Evolutionary conservation across 169 alveolate species (phyloP).

Genomic region (Besnoitia besnoiti): DNA sequence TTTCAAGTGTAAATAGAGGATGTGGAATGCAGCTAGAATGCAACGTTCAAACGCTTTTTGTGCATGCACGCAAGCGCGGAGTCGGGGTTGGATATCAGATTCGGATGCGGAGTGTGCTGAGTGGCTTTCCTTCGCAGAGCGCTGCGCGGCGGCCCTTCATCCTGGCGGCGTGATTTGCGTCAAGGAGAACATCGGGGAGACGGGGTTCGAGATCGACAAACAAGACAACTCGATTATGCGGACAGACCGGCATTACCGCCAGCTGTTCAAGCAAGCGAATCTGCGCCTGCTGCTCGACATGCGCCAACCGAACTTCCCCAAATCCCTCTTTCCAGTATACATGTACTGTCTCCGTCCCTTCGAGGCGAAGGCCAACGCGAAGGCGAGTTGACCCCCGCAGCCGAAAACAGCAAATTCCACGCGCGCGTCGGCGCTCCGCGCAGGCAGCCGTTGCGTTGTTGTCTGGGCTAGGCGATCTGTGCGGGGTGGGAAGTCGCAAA

Average conservation of each 20-base stretch:
- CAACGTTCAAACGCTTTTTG: too few species aligned
- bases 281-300: slow-evolving; percentile 17
- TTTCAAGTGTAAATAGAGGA: too few species aligned
- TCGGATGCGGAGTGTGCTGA: too few species aligned
- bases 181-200: slow-evolving; percentile 76
- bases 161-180: slow-evolving; percentile 75
- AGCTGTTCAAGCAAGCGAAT: slow-evolving; percentile 27
- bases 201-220: slow-evolving; percentile 30
- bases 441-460: too few species aligned
- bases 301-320: slow-evolving; percentile 39
- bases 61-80: too few species aligned
- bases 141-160: slow-evolving; percentile 70
- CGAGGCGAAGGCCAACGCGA: background rate
- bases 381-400: too few species aligned
- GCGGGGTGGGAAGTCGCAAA: too few species aligned
- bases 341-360: slow-evolving; percentile 33
- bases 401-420: too few species aligned
- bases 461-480: too few species aligned
- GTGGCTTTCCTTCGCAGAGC: slow-evolving; percentile 67
- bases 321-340: slow-evolving; percentile 17
- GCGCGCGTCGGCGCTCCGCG: too few species aligned
- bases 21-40: too few species aligned
- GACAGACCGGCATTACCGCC: slow-evolving; percentile 21
- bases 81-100: too few species aligned
- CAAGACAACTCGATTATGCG: slow-evolving; percentile 45